These are phyloP conservation scores for Pichia paraexigua DNA, from an alignment of 805 yeast genomes.

Conservation along the genomic window DNA sequence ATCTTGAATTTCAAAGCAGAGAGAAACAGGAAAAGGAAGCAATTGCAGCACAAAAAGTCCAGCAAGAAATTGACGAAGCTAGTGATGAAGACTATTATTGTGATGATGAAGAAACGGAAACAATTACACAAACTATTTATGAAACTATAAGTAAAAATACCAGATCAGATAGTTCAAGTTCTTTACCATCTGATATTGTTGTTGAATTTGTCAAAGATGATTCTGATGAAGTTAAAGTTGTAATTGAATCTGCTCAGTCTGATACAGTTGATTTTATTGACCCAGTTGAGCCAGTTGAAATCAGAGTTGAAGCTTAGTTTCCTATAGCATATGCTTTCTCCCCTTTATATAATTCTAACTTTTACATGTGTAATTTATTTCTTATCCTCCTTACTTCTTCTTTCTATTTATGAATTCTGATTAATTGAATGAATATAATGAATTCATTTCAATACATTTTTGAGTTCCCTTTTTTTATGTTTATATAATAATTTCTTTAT, in stretches of 20 bases:
- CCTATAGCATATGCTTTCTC: not conserved
- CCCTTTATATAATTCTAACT: not conserved
- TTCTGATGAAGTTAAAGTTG: constrained; percentile 5
- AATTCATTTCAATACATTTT: not conserved
- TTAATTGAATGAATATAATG: too few species aligned
- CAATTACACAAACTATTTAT: not conserved
- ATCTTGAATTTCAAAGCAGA: constrained; percentile 47
- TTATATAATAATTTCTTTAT: not conserved
- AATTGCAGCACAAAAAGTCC: constrained; percentile 14
- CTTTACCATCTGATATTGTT: not conserved
- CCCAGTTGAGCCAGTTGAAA: not conserved
- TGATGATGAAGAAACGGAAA: constrained; percentile 1
- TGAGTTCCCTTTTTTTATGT: not conserved
- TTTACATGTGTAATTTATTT: not conserved
- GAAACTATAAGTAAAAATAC: not conserved
- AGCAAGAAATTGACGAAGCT: constrained; percentile 17
- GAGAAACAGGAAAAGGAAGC: constrained; percentile 31
- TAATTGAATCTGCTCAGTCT: not conserved
- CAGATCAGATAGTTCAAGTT: not conserved
- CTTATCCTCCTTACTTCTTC: not conserved
- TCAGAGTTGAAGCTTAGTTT: not conserved
- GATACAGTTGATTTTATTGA: not conserved
- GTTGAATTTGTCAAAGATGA: not conserved
- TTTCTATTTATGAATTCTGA: not conserved
- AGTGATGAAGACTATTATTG: constrained; percentile 4